phyloP scores from a whole-genome alignment of 2,329 filamentous ascomycete genomes.

The Tolypocladium pustulatum region DNA sequence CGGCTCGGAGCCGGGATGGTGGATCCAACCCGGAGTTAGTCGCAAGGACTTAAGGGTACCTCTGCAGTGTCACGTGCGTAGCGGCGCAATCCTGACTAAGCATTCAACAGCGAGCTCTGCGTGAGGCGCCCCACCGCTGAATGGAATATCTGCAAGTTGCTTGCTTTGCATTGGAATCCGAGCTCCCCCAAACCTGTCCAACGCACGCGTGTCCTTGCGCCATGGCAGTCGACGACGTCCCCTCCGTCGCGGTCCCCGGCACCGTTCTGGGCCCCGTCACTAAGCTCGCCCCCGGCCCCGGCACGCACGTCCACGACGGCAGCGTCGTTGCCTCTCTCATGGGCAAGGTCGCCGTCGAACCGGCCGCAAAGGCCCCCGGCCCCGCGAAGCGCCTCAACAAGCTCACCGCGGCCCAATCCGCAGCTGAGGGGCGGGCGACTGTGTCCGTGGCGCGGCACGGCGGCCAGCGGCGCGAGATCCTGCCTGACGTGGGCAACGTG shows the following conservation, averaged over 20 bases:
- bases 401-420: constrained; percentile 32
- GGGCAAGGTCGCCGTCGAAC: constrained; percentile 52
- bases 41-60: not conserved
- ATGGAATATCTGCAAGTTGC: not conserved
- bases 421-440: constrained; percentile 34
- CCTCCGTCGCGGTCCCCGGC: constrained; percentile 66
- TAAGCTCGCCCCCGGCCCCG: constrained; percentile 63
- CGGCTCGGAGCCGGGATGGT: not conserved
- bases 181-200: not conserved
- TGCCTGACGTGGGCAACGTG: constrained; percentile 70
- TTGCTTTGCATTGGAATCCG: not conserved
- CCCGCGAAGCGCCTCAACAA: constrained; percentile 50
- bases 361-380: constrained; percentile 34
- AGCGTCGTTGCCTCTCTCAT: constrained; percentile 75
- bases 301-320: constrained; percentile 70
- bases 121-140: not conserved
- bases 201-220: not conserved
- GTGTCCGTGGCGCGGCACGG: constrained; percentile 44
- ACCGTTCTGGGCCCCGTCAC: constrained; percentile 61
- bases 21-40: not conserved
- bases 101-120: not conserved
- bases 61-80: not conserved
- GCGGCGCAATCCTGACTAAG: not conserved
- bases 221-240: constrained; percentile 25
- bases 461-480: constrained; percentile 50